Percentiles rank a stretch among this genome's conserved stretches.
Evolutionary conservation across 352 stramenopile genomes (phyloP).

Genomic region (Globisporangium mamillatum): DNA sequence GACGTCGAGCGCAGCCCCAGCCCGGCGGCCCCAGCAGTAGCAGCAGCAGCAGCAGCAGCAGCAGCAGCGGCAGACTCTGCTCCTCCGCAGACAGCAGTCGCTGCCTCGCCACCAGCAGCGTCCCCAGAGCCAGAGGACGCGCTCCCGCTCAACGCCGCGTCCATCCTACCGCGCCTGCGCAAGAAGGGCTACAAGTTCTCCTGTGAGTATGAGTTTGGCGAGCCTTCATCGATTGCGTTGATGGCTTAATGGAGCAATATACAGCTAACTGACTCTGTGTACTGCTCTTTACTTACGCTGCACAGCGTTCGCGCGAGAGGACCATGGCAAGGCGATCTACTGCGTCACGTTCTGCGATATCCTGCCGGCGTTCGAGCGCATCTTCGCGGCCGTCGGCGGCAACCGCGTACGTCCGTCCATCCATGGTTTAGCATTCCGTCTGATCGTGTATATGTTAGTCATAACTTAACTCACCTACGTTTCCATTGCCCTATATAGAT

Average conservation of each 20-base stretch:
- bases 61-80: not conserved
- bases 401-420: conserved; percentile 47
- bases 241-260: not conserved
- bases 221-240: too few relatives aligned
- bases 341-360: conserved; percentile 74
- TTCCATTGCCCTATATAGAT: conserved; percentile 27
- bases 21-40: not conserved
- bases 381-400: conserved; percentile 68
- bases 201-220: conserved; percentile 9
- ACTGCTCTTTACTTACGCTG: not conserved
- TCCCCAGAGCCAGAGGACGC: not conserved
- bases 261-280: not conserved
- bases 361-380: conserved; percentile 58
- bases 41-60: not conserved
- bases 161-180: conserved; percentile 20
- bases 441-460: not conserved
- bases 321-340: conserved; percentile 77
- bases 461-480: not conserved
- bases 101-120: not conserved
- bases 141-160: conserved; percentile 19
- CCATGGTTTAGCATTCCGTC: not conserved
- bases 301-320: conserved; percentile 64
- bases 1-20: conserved; percentile 8
- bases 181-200: conserved; percentile 25
- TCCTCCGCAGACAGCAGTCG: not conserved